Base-by-base conservation (phyloP, 345 rosid genomes). In the Eucalyptus pumila region DNA sequence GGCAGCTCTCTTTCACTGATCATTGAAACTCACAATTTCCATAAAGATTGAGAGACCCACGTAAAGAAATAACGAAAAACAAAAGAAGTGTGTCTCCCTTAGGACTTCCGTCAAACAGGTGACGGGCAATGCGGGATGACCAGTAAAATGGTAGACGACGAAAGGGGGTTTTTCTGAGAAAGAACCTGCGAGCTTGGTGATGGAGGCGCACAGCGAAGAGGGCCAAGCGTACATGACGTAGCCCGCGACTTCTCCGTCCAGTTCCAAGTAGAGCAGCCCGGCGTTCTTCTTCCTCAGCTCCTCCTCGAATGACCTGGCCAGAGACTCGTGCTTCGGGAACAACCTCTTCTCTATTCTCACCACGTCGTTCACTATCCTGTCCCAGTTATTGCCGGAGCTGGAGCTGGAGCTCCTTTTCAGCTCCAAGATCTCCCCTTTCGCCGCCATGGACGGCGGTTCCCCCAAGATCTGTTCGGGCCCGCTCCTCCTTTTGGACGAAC, bases 291-390 rank as follows among this genome's bases (percentile, higher is more conserved):
- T 95, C 60, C 93, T 95, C 24, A 97, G 95, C 91, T 96, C 97
- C 26, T 91, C 94, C 14, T 96, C 95, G 69, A 97, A 96, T 42
- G 92, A 93, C 58, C 90, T 92, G 86, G 97, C 93, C 14, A 96
- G 96, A 8, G 99, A 97, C 91, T 94, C 99, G 88, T 96, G 99
- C 90, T 96, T 95, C 23, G 98, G 98, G 90, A 96, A 96, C 44
- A 95, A 89, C 87, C 93, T 96, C 87, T 90, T 94, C 94, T 96
- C 99, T 87, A 96, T 89, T 89, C 92, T 96, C 92, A 96, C 95
- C 19, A 95, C 95, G 88, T 94, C 97, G 15, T 92, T 94, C 90
- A 95, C 94, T 15, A 92, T 90, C 52, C 88, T 90, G 5, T 60
- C 92, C 93, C 93, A 93, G 54, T 90, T 85, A 12, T 21, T 76